Base-by-base conservation (phyloP, 805 yeast genomes). In the Hanseniaspora mollemarum region DNA sequence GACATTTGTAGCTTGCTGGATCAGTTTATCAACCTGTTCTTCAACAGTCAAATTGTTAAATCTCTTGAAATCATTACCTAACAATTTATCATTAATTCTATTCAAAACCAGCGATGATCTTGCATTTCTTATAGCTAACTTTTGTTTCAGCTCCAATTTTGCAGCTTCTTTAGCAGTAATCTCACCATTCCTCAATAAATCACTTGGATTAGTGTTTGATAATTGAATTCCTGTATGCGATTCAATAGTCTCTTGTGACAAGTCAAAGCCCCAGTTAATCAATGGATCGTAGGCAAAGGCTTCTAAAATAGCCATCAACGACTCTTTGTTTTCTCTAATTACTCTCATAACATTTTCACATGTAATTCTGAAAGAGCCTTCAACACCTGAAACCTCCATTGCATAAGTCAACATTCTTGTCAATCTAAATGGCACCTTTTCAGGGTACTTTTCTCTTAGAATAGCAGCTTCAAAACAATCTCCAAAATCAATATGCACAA, bases 391-490 rank as follows among this genome's bases (percentile, higher is more conserved):
- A 2, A 92, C 97, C 64, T 94, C 99, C 96, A 92, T 90, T 0
- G 97, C 99, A 64, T 87, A 87, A 21, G 94, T 87, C 56, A 94
- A 72, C 99, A 92, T 92, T 65, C 98, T 73, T 0, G 99, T 92
- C 53, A 92, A 73, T 64, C 99, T 75, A 71, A 92, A 92, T 7
- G 99, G 99, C 22, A 92, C 98, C 64, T 88, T 90, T 61, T 92
- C 99, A 0, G 99, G 99, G 65, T 84, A 94, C 63, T 92, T 92
- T 58, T 94, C 98, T 57, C 99, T 77, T 54, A 92, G 68, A 45
- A 90, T 87, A 0, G 99, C 98, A 1, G 97, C 96, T 64, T 92
- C 99, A 61, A 92, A 92, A 75, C 99, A 92, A 64, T 92, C 99
- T 57, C 98, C 99, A 67, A 90, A 92, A 72, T 92, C 99, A 67